Evolutionary conservation across 1,284 basidiomycete species (phyloP).

Genomic region (Austroboletus novae-zelandiae): DNA sequence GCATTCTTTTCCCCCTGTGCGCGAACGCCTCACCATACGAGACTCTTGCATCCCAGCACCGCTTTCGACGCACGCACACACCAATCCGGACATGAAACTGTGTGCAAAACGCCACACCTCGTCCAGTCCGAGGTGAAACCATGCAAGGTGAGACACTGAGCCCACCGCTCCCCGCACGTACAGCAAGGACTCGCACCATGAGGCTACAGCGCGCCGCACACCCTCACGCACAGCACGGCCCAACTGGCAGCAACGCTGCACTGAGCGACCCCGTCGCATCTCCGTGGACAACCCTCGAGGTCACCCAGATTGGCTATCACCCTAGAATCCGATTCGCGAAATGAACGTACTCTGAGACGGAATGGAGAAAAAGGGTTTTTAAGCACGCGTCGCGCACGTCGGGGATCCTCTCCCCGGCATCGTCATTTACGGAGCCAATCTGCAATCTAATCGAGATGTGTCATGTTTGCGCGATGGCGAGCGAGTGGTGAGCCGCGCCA

Average conservation of each 20-base stretch:
- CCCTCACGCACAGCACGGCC: constrained; percentile 5
- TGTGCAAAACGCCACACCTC: neutral
- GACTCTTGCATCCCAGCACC: no score
- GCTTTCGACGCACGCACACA: neutral
- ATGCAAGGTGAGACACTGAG: neutral
- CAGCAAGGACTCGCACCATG: constrained; percentile 17
- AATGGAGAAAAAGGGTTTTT: neutral
- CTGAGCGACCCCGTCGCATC: neutral
- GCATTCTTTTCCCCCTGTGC: no score
- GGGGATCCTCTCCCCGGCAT: constrained; percentile 1
- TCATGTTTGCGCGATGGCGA: constrained; percentile 16
- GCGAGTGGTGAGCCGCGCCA: neutral
- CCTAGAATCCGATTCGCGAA: constrained; percentile 27
- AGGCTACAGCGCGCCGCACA: constrained; percentile 18
- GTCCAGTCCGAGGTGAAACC: neutral
- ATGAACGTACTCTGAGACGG: constrained; percentile 13
- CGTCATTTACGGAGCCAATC: constrained; percentile 15
- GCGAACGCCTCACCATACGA: no score
- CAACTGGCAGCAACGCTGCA: neutral
- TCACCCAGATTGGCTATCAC: constrained; percentile 23
- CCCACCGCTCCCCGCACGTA: neutral
- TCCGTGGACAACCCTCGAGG: constrained; percentile 7
- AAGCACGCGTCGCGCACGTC: constrained; percentile 20
- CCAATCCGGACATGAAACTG: neutral
- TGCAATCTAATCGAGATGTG: constrained; percentile 16